Evolutionary conservation across 2,329 filamentous ascomycete species (phyloP), one percentile per base, ranked within the genome.

Genomic region (Ophiocordyceps camponoti-floridani): DNA sequence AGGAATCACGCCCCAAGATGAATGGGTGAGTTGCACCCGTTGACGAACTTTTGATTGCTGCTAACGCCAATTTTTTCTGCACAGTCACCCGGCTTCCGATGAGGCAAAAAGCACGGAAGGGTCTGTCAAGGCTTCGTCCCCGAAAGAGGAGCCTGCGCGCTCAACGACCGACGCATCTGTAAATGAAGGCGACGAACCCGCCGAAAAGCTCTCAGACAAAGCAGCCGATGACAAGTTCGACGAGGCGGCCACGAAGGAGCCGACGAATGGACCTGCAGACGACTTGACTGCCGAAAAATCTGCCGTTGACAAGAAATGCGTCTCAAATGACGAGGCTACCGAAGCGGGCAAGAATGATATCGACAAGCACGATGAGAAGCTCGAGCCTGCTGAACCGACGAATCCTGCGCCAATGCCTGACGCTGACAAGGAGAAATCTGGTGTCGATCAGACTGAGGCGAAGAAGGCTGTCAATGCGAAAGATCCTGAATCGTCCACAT

Each of bases 1-100:
- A 56, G 50, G 57, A 58, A 40, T 49, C 52, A 30, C 62, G 57
- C 43, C 47, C 59, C 44, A 56, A 59, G 49, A 47, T 58, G 14
- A 65, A 64, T 47, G 23, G 23, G 23, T 23, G 23, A 58, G 62
- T 60, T 16, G 12, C 42, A 46, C 45, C 45, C 45, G 43, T 41
- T 33, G 42, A 47, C 23, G 33, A 43, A 43, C n/a, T 33, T 11
- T 12, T 14, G 14, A 12, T 13, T 33, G 12, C 14, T 13, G 31
- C 14, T 33, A 14, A 33, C 31, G 14, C 31, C 12, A 14, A 13
- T 13, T 13, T 33, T 33, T 14, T 33, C 10, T 11, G 10, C 31
- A 23, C 5, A 33, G 31, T 33, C 31, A 33, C 14, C 31, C 31
- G 14, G 12, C 31, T 11, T 12, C 31, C 31, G 31, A 33, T 14